phyloP scores from a whole-genome alignment of 2,329 filamentous ascomycete species.

The Fusarium hostae region DNA sequence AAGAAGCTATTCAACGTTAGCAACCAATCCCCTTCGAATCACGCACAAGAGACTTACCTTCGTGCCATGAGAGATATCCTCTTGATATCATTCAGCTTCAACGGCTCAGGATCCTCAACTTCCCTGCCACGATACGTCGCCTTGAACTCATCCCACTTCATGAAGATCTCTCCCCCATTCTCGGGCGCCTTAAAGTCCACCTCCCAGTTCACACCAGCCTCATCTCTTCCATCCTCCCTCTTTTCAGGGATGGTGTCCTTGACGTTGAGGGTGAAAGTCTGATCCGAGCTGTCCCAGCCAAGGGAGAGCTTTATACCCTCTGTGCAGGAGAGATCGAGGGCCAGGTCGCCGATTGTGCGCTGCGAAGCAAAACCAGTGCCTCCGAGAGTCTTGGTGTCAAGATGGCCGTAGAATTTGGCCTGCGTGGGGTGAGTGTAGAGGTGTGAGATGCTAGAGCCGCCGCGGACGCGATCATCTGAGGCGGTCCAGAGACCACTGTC shows the following conservation, averaged over 20 bases:
- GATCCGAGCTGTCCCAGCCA: constrained; percentile 63
- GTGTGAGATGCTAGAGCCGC: constrained; percentile 71
- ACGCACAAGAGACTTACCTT: constrained; percentile 64
- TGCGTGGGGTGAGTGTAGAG: constrained; percentile 50
- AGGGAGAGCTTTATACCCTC: constrained; percentile 69
- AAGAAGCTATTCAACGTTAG: constrained; percentile 72
- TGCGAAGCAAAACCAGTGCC: constrained; percentile 87
- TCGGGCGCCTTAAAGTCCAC: constrained; percentile 67
- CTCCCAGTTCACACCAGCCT: constrained; percentile 79
- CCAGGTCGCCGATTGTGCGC: constrained; percentile 68
- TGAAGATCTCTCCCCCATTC: constrained; percentile 56
- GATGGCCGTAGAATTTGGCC: constrained; percentile 73
- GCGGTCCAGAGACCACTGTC: constrained; percentile 70
- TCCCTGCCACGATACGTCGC: constrained; percentile 79
- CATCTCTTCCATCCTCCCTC: constrained; percentile 74
- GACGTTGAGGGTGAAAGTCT: constrained; percentile 77
- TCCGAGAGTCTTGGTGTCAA: constrained; percentile 80
- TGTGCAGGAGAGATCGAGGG: constrained; percentile 72
- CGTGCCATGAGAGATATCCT: constrained; percentile 82
- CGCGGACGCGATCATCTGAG: constrained; percentile 81
- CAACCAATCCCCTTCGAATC: background rate
- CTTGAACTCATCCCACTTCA: constrained; percentile 73
- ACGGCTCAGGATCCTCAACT: constrained; percentile 65
- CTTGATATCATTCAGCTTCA: constrained; percentile 71
- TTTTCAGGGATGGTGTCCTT: constrained; percentile 74